Evolutionary conservation across 192 early-diverging fungal species (phyloP).

Genomic region (Diversispora eburnea): DNA sequence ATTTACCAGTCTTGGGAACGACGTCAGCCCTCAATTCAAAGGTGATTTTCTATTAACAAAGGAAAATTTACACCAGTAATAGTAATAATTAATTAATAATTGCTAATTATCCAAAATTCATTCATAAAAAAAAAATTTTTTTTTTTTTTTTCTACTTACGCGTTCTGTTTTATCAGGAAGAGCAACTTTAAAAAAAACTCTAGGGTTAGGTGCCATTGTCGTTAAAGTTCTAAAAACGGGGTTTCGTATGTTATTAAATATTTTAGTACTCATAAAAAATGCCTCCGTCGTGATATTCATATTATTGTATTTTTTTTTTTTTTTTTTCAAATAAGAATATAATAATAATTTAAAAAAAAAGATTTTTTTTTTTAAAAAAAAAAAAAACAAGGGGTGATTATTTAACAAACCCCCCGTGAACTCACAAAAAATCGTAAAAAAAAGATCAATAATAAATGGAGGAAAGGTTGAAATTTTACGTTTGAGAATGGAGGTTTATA

Average conservation of each 20-base stretch:
- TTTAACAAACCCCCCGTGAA: too few species aligned
- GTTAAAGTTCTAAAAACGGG: conserved; percentile 4
- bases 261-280: neutral
- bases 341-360: too few species aligned
- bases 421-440: too few species aligned
- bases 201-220: conserved; percentile 12
- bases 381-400: too few species aligned
- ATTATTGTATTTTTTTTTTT: too few species aligned
- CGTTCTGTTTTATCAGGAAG: conserved; percentile 43
- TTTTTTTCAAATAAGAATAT: too few species aligned
- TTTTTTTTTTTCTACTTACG: conserved; percentile 33
- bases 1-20: conserved; percentile 55
- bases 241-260: neutral
- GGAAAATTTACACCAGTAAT: too few species aligned
- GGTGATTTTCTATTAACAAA: conserved; percentile 41
- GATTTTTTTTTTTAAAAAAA: too few species aligned
- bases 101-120: neutral
- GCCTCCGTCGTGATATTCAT: too few species aligned
- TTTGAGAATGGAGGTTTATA: too few species aligned
- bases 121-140: conserved; percentile 3
- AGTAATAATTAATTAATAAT: neutral
- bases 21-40: conserved; percentile 68
- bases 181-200: conserved; percentile 24
- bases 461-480: too few species aligned
- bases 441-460: too few species aligned